These are phyloP conservation scores for Graphium sp. DNA, from an alignment of 2,329 filamentous ascomycete genomes.

Conservation along the genomic window DNA sequence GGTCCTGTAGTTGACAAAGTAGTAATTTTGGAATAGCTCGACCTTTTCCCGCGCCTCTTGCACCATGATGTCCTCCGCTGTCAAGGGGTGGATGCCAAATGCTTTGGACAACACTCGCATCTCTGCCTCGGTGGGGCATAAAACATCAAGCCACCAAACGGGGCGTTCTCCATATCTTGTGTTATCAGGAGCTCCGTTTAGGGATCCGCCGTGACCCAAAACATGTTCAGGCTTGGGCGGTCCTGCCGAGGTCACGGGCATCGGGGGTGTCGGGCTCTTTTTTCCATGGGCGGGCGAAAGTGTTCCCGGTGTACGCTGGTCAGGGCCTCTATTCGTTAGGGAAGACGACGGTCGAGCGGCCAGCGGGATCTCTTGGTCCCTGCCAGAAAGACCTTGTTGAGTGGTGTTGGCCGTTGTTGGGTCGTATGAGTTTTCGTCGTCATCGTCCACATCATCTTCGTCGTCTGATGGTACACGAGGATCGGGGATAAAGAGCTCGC, in stretches of 20 bases:
- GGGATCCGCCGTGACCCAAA: too few species aligned
- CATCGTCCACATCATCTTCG: slow-evolving; percentile 45
- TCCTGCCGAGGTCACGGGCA: neutral
- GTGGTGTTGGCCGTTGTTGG: too few species aligned
- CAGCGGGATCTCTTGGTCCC: too few species aligned
- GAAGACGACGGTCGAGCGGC: too few species aligned
- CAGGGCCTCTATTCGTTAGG: neutral
- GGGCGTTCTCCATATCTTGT: slow-evolving; percentile 64
- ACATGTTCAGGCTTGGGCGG: slow-evolving; percentile 7
- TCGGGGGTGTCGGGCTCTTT: neutral
- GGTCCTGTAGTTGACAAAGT: slow-evolving; percentile 95
- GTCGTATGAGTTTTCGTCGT: slow-evolving; percentile 10
- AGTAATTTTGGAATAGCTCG: slow-evolving; percentile 92
- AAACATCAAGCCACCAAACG: slow-evolving; percentile 91
- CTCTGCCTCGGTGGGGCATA: slow-evolving; percentile 80
- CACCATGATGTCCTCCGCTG: slow-evolving; percentile 91
- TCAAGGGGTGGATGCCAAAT: slow-evolving; percentile 91
- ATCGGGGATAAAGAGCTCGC: slow-evolving; percentile 80
- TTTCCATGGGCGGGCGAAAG: neutral
- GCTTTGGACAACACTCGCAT: slow-evolving; percentile 89
- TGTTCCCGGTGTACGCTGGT: neutral
- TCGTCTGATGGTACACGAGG: slow-evolving; percentile 60
- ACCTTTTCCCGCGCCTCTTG: slow-evolving; percentile 97
- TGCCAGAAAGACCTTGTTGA: too few species aligned
- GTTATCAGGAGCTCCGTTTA: too few species aligned